These are phyloP conservation scores for Teunomyces atbi DNA, from an alignment of 805 yeast species.

Conservation along the genomic window DNA sequence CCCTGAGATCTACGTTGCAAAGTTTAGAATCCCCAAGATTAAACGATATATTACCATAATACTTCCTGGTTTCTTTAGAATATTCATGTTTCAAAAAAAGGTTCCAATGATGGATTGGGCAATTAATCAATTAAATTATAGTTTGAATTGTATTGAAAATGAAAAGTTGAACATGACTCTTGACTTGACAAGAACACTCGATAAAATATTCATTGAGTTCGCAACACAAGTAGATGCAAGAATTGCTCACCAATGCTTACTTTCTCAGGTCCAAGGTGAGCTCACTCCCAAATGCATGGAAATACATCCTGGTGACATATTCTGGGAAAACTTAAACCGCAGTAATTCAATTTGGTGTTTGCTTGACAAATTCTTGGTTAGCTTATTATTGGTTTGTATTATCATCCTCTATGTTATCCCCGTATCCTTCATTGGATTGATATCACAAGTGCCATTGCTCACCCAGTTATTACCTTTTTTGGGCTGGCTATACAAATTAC, in stretches of 20 bases:
- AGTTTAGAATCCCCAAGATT: slow-evolving; percentile 19
- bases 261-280: slow-evolving; percentile 42
- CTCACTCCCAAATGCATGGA: slow-evolving; percentile 48
- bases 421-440: slow-evolving; percentile 72
- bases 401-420: slow-evolving; percentile 74
- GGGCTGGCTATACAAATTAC: slow-evolving; percentile 52
- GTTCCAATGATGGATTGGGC: slow-evolving; percentile 29
- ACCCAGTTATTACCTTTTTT: slow-evolving; percentile 61
- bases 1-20: slow-evolving; percentile 31
- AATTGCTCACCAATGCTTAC: slow-evolving; percentile 58
- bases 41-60: slow-evolving; percentile 18
- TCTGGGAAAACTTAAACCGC: slow-evolving; percentile 63
- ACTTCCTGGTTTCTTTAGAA: slow-evolving; percentile 31
- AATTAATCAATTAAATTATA: slow-evolving; percentile 15
- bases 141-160: slow-evolving; percentile 16
- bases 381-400: slow-evolving; percentile 44
- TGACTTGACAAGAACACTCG: slow-evolving; percentile 22
- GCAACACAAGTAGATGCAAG: slow-evolving; percentile 55
- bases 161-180: slow-evolving; percentile 16
- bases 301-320: slow-evolving; percentile 62
- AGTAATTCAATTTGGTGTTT: slow-evolving; percentile 35
- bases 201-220: slow-evolving; percentile 64
- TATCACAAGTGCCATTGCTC: slow-evolving; percentile 71
- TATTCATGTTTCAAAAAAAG: slow-evolving; percentile 19
- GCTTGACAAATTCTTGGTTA: slow-evolving; percentile 44